Conservation (phyloP, 305 asterid genomes). For the Salvia sclarea region DNA sequence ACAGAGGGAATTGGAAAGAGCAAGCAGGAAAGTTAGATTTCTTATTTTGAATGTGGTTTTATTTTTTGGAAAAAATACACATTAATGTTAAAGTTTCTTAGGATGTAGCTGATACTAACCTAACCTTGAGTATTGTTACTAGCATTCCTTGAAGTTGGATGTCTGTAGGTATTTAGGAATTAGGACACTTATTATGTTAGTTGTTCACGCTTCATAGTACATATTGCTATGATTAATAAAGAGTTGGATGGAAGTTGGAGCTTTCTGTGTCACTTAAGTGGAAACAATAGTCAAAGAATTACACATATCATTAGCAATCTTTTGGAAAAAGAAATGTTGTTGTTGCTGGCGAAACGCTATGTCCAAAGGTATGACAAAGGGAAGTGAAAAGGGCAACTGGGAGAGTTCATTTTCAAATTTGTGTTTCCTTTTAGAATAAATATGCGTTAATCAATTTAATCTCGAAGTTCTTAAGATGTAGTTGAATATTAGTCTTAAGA, state of each 20-base stretch:
- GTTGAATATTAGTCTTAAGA: not conserved
- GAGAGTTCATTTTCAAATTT: not conserved
- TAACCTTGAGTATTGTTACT: not conserved
- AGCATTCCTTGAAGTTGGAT: constrained; percentile 18
- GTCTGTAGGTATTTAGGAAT: not conserved
- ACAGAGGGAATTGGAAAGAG: not conserved
- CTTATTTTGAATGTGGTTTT: not conserved
- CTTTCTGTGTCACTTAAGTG: constrained; percentile 18
- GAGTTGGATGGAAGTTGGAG: constrained; percentile 21
- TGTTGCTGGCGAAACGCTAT: not conserved
- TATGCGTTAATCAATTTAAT: not conserved
- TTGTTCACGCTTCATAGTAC: not conserved
- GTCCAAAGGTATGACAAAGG: not conserved
- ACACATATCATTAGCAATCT: not conserved
- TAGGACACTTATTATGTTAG: not conserved
- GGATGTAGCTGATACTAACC: not conserved
- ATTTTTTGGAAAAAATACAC: not conserved
- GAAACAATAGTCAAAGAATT: constrained; percentile 24
- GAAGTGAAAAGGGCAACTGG: constrained; percentile 4
- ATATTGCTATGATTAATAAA: constrained; percentile 1
- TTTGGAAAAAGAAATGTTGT: not conserved
- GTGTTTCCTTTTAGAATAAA: not conserved
- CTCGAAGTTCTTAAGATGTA: not conserved
- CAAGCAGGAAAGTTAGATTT: not conserved
- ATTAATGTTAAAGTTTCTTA: not conserved